These are phyloP conservation scores for Nicotiana tomentosiformis DNA, from an alignment of 257 asterid species.

Conservation along the genomic window DNA sequence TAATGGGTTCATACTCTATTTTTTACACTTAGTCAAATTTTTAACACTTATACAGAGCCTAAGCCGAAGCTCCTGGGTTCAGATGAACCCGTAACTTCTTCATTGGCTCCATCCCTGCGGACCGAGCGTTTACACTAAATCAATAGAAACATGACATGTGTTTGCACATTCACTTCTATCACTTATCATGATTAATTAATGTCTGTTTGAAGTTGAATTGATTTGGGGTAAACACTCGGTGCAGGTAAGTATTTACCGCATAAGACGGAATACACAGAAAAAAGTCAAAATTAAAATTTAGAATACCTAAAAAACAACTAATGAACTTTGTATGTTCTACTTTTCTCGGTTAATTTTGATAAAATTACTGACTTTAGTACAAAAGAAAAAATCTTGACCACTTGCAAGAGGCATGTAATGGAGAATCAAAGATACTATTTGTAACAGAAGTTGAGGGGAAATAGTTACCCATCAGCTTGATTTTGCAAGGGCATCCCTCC, in stretches of 20 bases:
- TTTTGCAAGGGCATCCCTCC: slow-evolving; percentile 13
- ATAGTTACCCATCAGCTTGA: slow-evolving; percentile 8
- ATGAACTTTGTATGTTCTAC: background rate
- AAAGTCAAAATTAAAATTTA: background rate
- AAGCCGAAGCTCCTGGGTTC: no score
- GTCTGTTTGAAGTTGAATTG: no score
- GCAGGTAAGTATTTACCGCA: background rate
- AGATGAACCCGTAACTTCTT: no score
- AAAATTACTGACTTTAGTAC: background rate
- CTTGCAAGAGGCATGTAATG: background rate
- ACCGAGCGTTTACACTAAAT: no score
- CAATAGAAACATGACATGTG: no score
- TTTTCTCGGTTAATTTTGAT: background rate
- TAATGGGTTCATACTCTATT: no score
- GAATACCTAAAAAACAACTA: background rate
- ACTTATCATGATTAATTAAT: no score
- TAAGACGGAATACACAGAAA: background rate
- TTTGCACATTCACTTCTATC: no score
- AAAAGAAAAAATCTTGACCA: background rate
- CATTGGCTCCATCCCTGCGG: no score
- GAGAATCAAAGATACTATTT: background rate
- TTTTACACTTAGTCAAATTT: no score
- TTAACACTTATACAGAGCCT: no score
- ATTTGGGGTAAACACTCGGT: no score
- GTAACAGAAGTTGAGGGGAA: background rate